Evolutionary conservation across 1,284 basidiomycete species (phyloP), one percentile per base, ranked within the genome.

Genomic region (Rhodotorula sp.): DNA sequence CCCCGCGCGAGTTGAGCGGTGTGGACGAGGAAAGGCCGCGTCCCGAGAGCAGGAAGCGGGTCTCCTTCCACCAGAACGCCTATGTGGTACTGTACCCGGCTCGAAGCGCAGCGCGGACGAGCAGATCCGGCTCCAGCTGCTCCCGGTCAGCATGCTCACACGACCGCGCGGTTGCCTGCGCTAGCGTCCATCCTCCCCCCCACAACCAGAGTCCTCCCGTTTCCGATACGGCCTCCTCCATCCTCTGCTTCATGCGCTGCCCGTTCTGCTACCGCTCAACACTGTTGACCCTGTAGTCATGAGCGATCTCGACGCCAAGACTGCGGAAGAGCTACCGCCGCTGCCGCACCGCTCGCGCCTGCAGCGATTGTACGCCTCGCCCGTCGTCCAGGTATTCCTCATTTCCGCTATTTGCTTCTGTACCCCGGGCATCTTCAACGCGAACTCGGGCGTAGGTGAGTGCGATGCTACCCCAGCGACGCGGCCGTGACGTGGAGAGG

Each of bases 391-490:
- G 76, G 83, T 86, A 68, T 81, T 81, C 68, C 81, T 89, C 81
- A 81, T 89, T 64, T 88, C 87, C 36, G 83, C 89, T 68, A 62
- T 89, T 46, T 89, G 88, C 77, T 84, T 85, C 24, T 32, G 62
- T 64, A 13, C 44, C 32, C 62, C 57, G 46, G 68, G 73, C 39
- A 71, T 66, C 47, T 67, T 82, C 81, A 58, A 78, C 80, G 75
- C 65, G 5, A 47, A 62, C 46, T 59, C 48, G n/a, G 73, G 73
- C 7, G 62, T 74, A 27, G 73, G 73, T 24, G 73, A 44, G 39
- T 44, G 39, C 7, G 73, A 24, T 67, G 48, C 24, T 57, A 11
- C 13, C 36, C 13, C n/a, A 24, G 5, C 17, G 68, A n/a, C 63
- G 66, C 34, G 62, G 68, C 44, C 57, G 62, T 19, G 7, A 19